Percentiles rank a stretch among this genome's conserved stretches.
Conservation (phyloP, 768 basidiomycete genomes). For the Steccherinum ochraceum region DNA sequence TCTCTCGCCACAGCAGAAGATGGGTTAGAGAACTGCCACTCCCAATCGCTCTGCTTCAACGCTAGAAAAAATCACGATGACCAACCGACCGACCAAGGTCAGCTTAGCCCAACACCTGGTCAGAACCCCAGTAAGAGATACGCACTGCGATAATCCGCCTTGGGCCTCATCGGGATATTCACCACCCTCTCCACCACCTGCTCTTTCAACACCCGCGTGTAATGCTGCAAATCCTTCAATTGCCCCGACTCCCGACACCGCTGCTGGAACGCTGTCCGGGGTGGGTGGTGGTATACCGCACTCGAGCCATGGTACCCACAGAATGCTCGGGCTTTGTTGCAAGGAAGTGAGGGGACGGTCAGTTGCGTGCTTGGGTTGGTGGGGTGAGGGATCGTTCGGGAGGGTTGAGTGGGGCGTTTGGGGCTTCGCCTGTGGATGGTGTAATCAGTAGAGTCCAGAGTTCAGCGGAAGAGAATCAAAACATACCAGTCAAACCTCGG, state of each 20-base stretch:
- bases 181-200: conserved; percentile 59
- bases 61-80: not conserved
- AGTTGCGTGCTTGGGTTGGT: conserved; percentile 2
- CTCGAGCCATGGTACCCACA: conserved; percentile 26
- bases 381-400: not conserved
- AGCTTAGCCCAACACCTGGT: not conserved
- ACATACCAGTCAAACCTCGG: conserved; percentile 68
- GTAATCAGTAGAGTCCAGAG: too few relatives aligned
- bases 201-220: conserved; percentile 45
- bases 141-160: conserved; percentile 64
- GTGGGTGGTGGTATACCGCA: conserved; percentile 27
- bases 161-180: conserved; percentile 46
- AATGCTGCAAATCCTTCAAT: conserved; percentile 58
- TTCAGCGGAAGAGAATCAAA: not conserved
- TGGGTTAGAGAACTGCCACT: conserved; percentile 61
- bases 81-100: not conserved
- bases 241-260: conserved; percentile 34
- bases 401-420: not conserved
- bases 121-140: too few relatives aligned
- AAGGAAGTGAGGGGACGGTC: conserved; percentile 25
- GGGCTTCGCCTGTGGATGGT: not conserved
- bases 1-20: conserved; percentile 46
- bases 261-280: conserved; percentile 37
- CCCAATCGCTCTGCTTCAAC: conserved; percentile 28
- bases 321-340: conserved; percentile 28